Conservation (phyloP, 2,329 filamentous ascomycete genomes). For the Alternaria gaisen region DNA sequence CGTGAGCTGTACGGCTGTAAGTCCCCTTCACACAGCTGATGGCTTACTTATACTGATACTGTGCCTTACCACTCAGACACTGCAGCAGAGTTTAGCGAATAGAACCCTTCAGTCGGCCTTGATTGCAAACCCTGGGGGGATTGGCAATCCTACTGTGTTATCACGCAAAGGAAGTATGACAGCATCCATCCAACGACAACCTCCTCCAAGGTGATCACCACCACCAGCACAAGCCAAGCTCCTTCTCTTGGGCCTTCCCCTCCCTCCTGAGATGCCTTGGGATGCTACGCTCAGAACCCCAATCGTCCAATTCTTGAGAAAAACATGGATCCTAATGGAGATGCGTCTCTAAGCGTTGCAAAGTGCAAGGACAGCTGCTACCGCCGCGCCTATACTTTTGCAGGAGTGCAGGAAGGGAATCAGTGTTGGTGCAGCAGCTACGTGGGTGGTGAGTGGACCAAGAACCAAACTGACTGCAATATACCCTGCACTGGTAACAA, state of each 20-base stretch:
- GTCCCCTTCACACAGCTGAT: neutral
- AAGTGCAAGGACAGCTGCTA: slow-evolving; percentile 19
- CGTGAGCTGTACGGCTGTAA: neutral
- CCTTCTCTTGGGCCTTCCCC: slow-evolving; percentile 21
- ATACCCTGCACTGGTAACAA: slow-evolving; percentile 23
- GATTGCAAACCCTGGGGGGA: neutral
- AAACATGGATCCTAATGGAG: slow-evolving; percentile 19
- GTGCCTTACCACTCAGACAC: neutral
- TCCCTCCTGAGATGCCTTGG: slow-evolving; percentile 20
- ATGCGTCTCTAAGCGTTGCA: neutral
- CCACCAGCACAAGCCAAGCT: slow-evolving; percentile 12
- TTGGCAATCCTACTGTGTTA: neutral
- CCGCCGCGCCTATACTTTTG: slow-evolving; percentile 6
- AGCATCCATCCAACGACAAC: neutral
- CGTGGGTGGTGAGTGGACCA: slow-evolving; percentile 24
- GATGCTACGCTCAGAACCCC: slow-evolving; percentile 22
- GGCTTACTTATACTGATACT: neutral
- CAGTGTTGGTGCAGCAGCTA: slow-evolving; percentile 29
- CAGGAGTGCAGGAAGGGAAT: slow-evolving; percentile 24
- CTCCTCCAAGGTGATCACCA: neutral
- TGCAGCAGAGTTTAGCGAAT: neutral
- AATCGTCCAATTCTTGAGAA: slow-evolving; percentile 21
- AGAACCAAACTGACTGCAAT: slow-evolving; percentile 25
- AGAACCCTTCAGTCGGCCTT: slow-evolving; percentile 1
- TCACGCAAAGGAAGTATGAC: slow-evolving; percentile 5